These are phyloP conservation scores for Fonsecaea erecta DNA, from an alignment of 2,329 filamentous ascomycete genomes.

Conservation along the genomic window DNA sequence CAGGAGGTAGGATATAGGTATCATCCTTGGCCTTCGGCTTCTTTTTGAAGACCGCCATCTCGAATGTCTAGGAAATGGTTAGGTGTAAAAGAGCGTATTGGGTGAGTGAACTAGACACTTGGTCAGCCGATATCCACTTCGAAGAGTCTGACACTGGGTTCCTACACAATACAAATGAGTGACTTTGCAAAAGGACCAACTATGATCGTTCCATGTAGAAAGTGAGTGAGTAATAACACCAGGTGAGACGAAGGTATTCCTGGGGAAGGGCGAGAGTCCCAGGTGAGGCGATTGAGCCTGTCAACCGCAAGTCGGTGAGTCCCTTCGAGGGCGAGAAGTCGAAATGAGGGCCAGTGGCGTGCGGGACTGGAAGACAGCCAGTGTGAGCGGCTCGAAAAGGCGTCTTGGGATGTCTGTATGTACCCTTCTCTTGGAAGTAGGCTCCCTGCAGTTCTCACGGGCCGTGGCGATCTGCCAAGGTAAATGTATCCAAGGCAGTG, in stretches of 20 bases:
- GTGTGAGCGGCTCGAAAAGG: background rate
- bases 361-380: background rate
- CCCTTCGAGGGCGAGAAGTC: conserved; percentile 2
- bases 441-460: background rate
- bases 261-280: background rate
- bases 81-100: conserved; percentile 17
- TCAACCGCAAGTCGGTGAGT: conserved; percentile 17
- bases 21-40: conserved; percentile 37
- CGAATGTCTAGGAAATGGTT: conserved; percentile 8
- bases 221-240: background rate
- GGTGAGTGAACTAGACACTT: conserved; percentile 1
- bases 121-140: background rate
- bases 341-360: background rate
- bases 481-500: conserved; percentile 22
- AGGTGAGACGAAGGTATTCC: background rate
- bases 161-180: conserved; percentile 24
- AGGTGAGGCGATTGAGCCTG: conserved; percentile 16
- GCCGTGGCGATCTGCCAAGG: conserved; percentile 1
- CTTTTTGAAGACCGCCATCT: conserved; percentile 38
- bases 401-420: background rate
- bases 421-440: conserved; percentile 17
- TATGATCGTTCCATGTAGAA: conserved; percentile 26
- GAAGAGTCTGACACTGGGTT: background rate
- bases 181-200: conserved; percentile 14
- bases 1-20: conserved; percentile 30